Evolutionary conservation across 2,329 filamentous ascomycete genomes (phyloP), one percentile per base, ranked within the genome.

Genomic region (Metarhizium brunneum): DNA sequence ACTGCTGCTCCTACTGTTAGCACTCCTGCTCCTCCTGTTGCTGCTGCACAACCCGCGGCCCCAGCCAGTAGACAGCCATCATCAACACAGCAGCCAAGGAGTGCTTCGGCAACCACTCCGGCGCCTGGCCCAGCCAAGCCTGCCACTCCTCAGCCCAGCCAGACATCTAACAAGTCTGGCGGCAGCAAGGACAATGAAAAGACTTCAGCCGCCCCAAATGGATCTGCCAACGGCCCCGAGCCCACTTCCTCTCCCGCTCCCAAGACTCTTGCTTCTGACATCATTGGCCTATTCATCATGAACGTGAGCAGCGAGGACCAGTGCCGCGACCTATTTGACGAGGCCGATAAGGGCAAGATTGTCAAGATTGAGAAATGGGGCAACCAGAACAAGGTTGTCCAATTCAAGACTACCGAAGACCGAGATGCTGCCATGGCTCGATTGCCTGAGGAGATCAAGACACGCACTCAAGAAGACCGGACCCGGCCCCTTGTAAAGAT

Each of bases 281-380:
- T 87, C 62, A 86, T 90, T 64, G 92, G 89, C 51, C 81, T 99
- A 20, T 99, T 96, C 71, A 85, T 99, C 58, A 89, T 88, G 74
- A 92, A 92, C 65, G 85, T 92, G 25, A 88, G 85, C 64, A 87
- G 82, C 54, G 89, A 92, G 61, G 89, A 96, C 36, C 88, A 92
- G 58, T 87, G 90, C 42, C 86, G 87, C 56, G 85, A 89, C 38
- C 78, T 96, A 29, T 92, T 99, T 67, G 78, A 83, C 1, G 85
- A 94, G 13, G 89, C 95, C 64, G 90, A 96, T 67, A 86, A 84
- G 67, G 68, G 81, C 36, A 96, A 95, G 75, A 90, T 96, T 61
- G 71, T 83, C 54, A 86, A 85, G 71, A 79, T 92, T 52, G 86
- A 90, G 65, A 92, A 90, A 72, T 88, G 85, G 76, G 86, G 86